A percentile compares a stretch with the other conserved stretches of the same genome.
These are phyloP conservation scores for Bipolaris cookei DNA, from an alignment of 2,329 filamentous ascomycete genomes.

Conservation along the genomic window DNA sequence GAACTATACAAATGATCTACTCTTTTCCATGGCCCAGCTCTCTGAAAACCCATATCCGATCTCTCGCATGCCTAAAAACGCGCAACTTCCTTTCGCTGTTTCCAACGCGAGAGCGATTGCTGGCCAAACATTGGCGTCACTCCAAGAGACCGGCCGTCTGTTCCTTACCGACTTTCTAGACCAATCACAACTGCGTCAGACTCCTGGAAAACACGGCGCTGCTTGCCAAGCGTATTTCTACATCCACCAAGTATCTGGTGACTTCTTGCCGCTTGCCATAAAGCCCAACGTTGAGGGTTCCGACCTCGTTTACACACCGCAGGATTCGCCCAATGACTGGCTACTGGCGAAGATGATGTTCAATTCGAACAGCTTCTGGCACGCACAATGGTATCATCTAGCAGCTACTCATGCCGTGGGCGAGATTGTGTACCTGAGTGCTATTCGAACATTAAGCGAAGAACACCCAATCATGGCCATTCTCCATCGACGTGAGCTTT, in stretches of 20 bases:
- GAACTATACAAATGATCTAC: constrained; percentile 20
- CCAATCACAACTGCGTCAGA: background rate
- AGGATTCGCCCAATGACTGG: constrained; percentile 56
- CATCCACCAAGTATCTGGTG: constrained; percentile 45
- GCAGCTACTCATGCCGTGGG: constrained; percentile 53
- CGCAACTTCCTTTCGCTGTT: constrained; percentile 11
- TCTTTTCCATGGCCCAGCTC: constrained; percentile 23
- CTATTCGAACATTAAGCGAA: constrained; percentile 55
- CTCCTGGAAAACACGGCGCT: constrained; percentile 44
- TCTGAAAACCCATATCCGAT: constrained; percentile 15
- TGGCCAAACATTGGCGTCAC: constrained; percentile 32
- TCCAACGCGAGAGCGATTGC: constrained; percentile 3
- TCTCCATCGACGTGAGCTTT: constrained; percentile 27
- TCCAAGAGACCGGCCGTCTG: constrained; percentile 46
- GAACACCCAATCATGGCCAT: constrained; percentile 54
- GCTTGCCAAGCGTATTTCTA: constrained; percentile 58
- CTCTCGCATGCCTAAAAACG: constrained; percentile 7
- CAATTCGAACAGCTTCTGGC: constrained; percentile 58
- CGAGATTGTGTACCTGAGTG: constrained; percentile 55
- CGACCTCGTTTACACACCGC: constrained; percentile 56
- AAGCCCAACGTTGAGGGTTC: constrained; percentile 51
- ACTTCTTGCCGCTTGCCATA: constrained; percentile 59
- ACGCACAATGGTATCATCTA: constrained; percentile 54
- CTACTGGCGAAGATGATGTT: constrained; percentile 59
- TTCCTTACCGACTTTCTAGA: background rate